Conservation (phyloP, 306 rosid genomes). For the Hylodesmum podocarpum region DNA sequence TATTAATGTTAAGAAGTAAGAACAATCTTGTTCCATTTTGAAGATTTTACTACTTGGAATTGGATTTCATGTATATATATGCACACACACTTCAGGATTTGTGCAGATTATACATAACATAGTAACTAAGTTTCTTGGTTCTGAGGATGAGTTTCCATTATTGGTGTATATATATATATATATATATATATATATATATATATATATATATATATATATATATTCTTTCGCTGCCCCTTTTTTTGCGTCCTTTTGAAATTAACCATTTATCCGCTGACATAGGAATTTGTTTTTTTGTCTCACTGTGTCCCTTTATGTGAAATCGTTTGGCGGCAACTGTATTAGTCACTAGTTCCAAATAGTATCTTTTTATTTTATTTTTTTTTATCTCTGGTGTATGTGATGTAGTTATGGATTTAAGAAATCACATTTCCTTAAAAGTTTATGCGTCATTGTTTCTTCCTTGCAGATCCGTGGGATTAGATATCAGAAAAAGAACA, state of each 20-base stretch:
- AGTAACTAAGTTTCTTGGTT: not conserved
- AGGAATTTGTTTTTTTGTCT: too few species aligned
- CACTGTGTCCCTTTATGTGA: not conserved
- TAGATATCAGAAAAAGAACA: constrained; percentile 37
- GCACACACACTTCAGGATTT: not conserved
- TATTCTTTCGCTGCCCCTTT: not conserved
- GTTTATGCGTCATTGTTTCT: constrained; percentile 3
- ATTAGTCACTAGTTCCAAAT: not conserved
- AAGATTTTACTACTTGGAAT: not conserved
- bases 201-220: too few species aligned
- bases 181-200: too few species aligned
- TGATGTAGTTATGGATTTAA: not conserved
- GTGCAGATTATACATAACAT: not conserved
- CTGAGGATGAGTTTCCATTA: not conserved
- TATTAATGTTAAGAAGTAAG: not conserved
- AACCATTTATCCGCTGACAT: not conserved
- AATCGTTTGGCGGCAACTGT: not conserved
- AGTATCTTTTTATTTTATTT: not conserved
- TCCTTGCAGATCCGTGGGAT: constrained; percentile 39
- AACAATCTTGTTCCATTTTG: constrained; percentile 3
- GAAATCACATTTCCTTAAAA: not conserved
- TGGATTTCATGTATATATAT: not conserved
- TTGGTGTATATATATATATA: too few species aligned
- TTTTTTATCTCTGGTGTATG: not conserved
- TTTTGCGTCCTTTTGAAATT: not conserved